Evolutionary conservation across 305 asterid species (phyloP), one percentile per base, ranked within the genome.

Genomic region (Lippia alba): DNA sequence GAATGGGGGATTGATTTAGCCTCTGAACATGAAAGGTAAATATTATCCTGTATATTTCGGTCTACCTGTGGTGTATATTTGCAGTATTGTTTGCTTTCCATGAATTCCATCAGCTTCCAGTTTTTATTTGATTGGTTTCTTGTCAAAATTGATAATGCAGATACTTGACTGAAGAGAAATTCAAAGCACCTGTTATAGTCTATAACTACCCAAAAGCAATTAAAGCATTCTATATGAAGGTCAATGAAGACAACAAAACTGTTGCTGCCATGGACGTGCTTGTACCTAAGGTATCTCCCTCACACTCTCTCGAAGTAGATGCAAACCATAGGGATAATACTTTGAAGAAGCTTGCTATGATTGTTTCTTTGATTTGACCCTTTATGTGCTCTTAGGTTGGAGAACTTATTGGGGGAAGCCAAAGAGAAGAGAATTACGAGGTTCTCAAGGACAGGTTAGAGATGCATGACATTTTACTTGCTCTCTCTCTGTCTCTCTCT

Each of bases 181-280:
- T 87, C 78, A 88, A 90, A 75, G 68, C 89, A 57, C 99, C 99
- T 61, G 96, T 90, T 36, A 94, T 92, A 72, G 98, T 94, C 72
- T 94, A 85, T 79, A 94, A 94, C 90, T 92, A 94, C 68, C 99
- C 99, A 11, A 92, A 94, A 81, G 83, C 81, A 12, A 92, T 91
- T 72, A 94, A 94, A 85, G 97, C 99, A 46, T 92, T 90, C 75
- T 92, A 94, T 80, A 94, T 94, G 99, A 94, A 94, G 86, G 84
- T 94, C 80, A 94, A 94, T 58, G 96, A 88, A 64, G 99, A 94
- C 79, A 74, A 89, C 18, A 86, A 83, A 86, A 94, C 97, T 56
- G 98, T 94, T 78, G 99, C 99, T 60, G 99, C 99, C 24, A 94
- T 94, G 99, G 99, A 94, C 76, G 96, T 92, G 71, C 99, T 94